phyloP scores from a whole-genome alignment of 2,329 filamentous ascomycete genomes.

The Graphium sp. region DNA sequence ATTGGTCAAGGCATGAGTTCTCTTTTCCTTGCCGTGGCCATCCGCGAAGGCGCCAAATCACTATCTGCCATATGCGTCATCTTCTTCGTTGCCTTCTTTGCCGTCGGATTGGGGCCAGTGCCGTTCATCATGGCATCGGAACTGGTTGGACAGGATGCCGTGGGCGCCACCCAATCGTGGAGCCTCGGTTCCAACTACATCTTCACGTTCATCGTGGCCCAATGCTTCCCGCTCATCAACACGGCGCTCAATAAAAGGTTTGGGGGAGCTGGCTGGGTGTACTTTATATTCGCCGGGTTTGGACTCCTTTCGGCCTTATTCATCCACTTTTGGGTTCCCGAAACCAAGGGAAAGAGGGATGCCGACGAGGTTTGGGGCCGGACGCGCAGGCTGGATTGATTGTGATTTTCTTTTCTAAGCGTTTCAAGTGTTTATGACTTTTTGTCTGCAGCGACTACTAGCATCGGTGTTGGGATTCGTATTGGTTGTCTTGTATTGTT shows the following conservation, averaged over 20 bases:
- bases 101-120: constrained; percentile 78
- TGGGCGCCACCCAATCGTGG: constrained; percentile 83
- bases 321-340: constrained; percentile 59
- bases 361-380: constrained; percentile 86
- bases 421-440: too few species aligned
- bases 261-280: constrained; percentile 65
- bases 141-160: constrained; percentile 76
- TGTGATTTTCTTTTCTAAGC: too few species aligned
- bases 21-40: constrained; percentile 62
- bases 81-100: constrained; percentile 78
- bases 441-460: too few species aligned
- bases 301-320: constrained; percentile 56
- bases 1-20: constrained; percentile 70
- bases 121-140: constrained; percentile 91
- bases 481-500: too few species aligned
- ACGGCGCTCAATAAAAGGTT: constrained; percentile 45
- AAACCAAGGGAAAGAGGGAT: constrained; percentile 73
- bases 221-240: constrained; percentile 87
- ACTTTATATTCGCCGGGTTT: constrained; percentile 75
- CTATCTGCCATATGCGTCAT: constrained; percentile 71
- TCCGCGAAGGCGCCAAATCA: constrained; percentile 53
- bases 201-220: constrained; percentile 80
- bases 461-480: too few species aligned
- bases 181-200: constrained; percentile 76
- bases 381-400: constrained; percentile 31